phyloP scores from a whole-genome alignment of 139 green algal species.

The Coccomyxa sp. region DNA sequence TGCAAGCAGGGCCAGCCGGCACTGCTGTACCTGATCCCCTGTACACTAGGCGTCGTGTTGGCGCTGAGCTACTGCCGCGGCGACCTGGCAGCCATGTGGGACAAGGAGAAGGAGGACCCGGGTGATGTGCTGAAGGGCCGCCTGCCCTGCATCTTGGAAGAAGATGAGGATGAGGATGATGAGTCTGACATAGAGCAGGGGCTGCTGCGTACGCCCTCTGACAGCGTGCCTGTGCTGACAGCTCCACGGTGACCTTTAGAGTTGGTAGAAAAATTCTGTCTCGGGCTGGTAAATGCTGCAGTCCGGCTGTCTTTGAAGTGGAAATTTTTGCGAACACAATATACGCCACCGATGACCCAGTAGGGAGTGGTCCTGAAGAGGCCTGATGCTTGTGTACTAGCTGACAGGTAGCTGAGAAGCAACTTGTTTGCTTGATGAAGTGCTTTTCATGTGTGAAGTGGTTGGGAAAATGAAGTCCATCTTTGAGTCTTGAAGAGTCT shows the following conservation, averaged over 20 bases:
- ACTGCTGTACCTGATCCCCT: conserved; percentile 91
- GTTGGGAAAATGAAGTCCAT: too few species aligned
- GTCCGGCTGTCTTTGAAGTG: too few species aligned
- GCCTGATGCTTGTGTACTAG: too few species aligned
- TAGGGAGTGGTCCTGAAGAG: too few species aligned
- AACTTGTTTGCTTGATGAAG: too few species aligned
- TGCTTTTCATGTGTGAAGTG: too few species aligned
- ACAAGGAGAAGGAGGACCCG: background rate
- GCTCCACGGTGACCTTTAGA: background rate
- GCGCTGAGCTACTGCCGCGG: conserved; percentile 33
- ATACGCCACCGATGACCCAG: too few species aligned
- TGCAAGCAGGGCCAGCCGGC: conserved; percentile 74
- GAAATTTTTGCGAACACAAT: too few species aligned
- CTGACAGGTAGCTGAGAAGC: too few species aligned
- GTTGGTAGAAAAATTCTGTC: too few species aligned
- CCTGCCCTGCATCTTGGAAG: conserved; percentile 1
- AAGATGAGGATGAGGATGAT: background rate
- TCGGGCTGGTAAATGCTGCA: too few species aligned
- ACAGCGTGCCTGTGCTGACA: background rate
- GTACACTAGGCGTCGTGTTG: conserved; percentile 64
- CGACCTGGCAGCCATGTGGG: conserved; percentile 53
- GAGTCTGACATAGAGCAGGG: conserved; percentile 4
- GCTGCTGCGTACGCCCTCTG: background rate
- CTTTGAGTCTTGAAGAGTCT: too few species aligned
- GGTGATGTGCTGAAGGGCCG: background rate